Percentiles rank a stretch among this genome's conserved stretches.
Evolutionary conservation across 768 basidiomycete genomes (phyloP).

Genomic region (Nevesoporus exiguus): DNA sequence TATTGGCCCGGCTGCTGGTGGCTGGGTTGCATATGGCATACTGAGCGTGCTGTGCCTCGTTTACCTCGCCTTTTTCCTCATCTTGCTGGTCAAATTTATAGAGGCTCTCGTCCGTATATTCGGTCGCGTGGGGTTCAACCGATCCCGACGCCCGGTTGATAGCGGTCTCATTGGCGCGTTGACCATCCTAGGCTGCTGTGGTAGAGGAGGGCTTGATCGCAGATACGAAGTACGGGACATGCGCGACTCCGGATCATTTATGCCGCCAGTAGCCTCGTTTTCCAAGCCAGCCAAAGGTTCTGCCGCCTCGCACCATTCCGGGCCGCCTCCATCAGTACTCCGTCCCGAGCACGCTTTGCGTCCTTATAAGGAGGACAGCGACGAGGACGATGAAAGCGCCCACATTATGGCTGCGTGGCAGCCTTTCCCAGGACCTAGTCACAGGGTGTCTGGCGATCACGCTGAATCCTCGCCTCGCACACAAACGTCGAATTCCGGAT

Average conservation of each 20-base stretch:
- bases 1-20: conserved; percentile 73
- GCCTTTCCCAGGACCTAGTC: conserved; percentile 51
- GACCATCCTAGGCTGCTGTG: conserved; percentile 64
- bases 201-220: conserved; percentile 34
- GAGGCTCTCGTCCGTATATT: conserved; percentile 80
- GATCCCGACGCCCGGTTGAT: conserved; percentile 73
- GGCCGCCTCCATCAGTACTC: conserved; percentile 65
- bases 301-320: conserved; percentile 39
- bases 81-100: conserved; percentile 80
- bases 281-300: conserved; percentile 25
- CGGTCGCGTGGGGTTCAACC: conserved; percentile 79
- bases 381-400: conserved; percentile 64
- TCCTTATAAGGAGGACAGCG: conserved; percentile 75
- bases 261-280: conserved; percentile 39
- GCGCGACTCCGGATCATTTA: conserved; percentile 48
- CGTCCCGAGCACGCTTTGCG: conserved; percentile 75
- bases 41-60: conserved; percentile 79
- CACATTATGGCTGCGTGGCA: conserved; percentile 97
- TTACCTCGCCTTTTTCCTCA: conserved; percentile 76
- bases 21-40: conserved; percentile 95
- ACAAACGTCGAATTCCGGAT: conserved; percentile 51
- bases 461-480: conserved; percentile 27
- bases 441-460: conserved; percentile 24
- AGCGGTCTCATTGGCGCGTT: conserved; percentile 86
- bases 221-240: conserved; percentile 26